Evolutionary conservation across 2,329 filamentous ascomycete genomes (phyloP).

Genomic region (Lecanicillium sp.): DNA sequence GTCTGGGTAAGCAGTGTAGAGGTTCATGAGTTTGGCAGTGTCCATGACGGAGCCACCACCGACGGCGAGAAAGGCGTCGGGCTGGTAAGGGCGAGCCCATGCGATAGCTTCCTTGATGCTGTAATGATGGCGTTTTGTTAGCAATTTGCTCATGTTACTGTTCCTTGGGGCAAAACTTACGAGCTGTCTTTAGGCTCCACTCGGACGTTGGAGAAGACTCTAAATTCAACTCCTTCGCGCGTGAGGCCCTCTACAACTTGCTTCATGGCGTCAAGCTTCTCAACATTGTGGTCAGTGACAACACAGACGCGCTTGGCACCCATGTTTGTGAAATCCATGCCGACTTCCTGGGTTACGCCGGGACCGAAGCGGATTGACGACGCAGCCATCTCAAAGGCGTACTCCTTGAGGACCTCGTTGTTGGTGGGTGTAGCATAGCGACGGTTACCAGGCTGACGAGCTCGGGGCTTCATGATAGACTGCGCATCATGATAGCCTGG

Average conservation of each 20-base stretch:
- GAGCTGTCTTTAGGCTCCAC: constrained; percentile 94
- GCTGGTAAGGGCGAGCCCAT: constrained; percentile 69
- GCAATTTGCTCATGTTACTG: constrained; percentile 3
- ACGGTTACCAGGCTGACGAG: constrained; percentile 27
- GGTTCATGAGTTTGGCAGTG: constrained; percentile 97
- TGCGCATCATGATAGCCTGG: constrained; percentile 65
- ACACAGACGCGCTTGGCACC: constrained; percentile 81
- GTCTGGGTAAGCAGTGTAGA: constrained; percentile 84
- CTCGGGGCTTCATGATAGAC: constrained; percentile 45
- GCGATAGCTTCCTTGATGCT: constrained; percentile 85
- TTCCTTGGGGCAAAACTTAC: constrained; percentile 36
- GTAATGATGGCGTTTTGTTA: not conserved
- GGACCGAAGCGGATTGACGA: constrained; percentile 91
- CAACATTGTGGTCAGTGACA: constrained; percentile 79
- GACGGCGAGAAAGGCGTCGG: constrained; percentile 89
- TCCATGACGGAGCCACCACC: constrained; percentile 90
- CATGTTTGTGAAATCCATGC: constrained; percentile 95
- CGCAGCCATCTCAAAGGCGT: constrained; percentile 98
- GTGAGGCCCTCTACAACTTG: constrained; percentile 76
- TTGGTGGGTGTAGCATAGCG: constrained; percentile 64
- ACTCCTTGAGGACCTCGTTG: constrained; percentile 68
- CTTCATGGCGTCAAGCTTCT: constrained; percentile 79
- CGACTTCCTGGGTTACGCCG: constrained; percentile 88
- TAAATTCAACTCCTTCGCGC: constrained; percentile 69
- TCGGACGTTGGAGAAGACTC: constrained; percentile 70